Percentiles rank a stretch among this genome's conserved stretches.
phyloP scores from a whole-genome alignment of 352 stramenopile species.

The Phytophthora pistaciae region DNA sequence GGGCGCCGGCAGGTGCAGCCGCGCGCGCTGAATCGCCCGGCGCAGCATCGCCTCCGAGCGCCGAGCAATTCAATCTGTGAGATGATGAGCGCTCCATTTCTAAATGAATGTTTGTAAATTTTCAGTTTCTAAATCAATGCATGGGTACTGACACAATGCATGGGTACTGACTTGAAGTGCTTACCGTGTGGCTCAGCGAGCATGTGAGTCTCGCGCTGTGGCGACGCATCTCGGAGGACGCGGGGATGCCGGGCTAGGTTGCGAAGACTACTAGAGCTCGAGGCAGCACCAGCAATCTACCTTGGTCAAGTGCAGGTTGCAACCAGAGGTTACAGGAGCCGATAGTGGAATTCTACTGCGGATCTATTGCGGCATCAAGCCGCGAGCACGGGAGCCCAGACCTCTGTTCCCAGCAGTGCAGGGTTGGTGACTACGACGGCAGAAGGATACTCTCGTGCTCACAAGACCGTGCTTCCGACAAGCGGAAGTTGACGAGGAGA shows the following conservation, averaged over 20 bases:
- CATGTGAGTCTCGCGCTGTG: conserved; percentile 58
- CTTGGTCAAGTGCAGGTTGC: conserved; percentile 41
- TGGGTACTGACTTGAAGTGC: conserved; percentile 9
- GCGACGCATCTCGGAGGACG: conserved; percentile 67
- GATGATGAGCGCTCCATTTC: no score
- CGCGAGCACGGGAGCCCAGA: conserved; percentile 47
- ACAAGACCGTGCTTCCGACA: background rate
- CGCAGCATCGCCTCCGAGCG: conserved; percentile 53
- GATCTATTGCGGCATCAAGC: conserved; percentile 14
- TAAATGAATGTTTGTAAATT: conserved; percentile 1
- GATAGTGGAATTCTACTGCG: background rate
- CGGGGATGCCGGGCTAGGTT: conserved; percentile 42
- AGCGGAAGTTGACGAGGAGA: conserved; percentile 11
- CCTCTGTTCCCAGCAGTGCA: conserved; percentile 50
- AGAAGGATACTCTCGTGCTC: conserved; percentile 31
- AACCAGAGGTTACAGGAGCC: background rate
- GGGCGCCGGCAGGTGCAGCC: conserved; percentile 66
- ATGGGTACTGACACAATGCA: background rate
- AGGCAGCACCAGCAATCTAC: conserved; percentile 37
- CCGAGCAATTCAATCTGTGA: conserved; percentile 1
- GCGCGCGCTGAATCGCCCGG: conserved; percentile 61
- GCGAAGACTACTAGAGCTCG: background rate
- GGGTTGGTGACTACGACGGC: conserved; percentile 45
- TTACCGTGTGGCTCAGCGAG: conserved; percentile 7
- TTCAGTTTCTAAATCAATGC: background rate